These are phyloP conservation scores for Glomus cerebriforme DNA, from an alignment of 192 early-diverging fungal species.

Conservation along the genomic window DNA sequence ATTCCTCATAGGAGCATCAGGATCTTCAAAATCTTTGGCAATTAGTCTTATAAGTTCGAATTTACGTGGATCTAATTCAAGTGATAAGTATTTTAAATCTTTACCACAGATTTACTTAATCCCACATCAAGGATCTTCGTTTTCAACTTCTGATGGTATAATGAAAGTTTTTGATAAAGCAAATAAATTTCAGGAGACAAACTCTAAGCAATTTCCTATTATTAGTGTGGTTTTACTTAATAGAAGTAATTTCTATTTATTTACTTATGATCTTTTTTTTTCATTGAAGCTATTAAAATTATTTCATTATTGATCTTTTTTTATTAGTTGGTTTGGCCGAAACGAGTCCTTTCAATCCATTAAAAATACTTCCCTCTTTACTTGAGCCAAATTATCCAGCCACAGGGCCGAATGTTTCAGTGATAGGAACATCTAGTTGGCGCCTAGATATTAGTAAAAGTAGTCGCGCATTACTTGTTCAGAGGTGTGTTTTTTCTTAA, in stretches of 20 bases:
- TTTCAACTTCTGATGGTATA: conserved; percentile 30
- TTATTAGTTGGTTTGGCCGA: conserved; percentile 28
- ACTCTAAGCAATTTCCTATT: not conserved
- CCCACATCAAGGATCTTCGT: conserved; percentile 25
- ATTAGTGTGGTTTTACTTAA: too few relatives aligned
- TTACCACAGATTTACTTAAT: conserved; percentile 29
- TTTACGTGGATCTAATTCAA: conserved; percentile 26
- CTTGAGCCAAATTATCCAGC: conserved; percentile 19
- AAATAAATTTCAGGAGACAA: conserved; percentile 9
- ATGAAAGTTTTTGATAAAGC: conserved; percentile 7
- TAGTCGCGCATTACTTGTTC: too few relatives aligned
- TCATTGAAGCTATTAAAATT: too few relatives aligned
- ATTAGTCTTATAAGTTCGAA: conserved; percentile 23
- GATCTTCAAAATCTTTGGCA: conserved; percentile 29
- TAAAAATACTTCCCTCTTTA: conserved; percentile 33
- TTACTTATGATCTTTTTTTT: too few relatives aligned
- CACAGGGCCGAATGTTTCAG: not conserved
- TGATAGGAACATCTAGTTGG: conserved; percentile 33
- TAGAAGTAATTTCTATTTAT: not conserved
- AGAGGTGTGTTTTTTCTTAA: too few relatives aligned
- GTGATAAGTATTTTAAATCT: conserved; percentile 17
- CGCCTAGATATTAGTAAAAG: conserved; percentile 31
- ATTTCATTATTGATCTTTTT: too few relatives aligned
- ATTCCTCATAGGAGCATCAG: conserved; percentile 28
- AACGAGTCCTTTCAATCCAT: conserved; percentile 25